Evolutionary conservation across 805 yeast species (phyloP).

Genomic region (Kodamaea fukazawae): DNA sequence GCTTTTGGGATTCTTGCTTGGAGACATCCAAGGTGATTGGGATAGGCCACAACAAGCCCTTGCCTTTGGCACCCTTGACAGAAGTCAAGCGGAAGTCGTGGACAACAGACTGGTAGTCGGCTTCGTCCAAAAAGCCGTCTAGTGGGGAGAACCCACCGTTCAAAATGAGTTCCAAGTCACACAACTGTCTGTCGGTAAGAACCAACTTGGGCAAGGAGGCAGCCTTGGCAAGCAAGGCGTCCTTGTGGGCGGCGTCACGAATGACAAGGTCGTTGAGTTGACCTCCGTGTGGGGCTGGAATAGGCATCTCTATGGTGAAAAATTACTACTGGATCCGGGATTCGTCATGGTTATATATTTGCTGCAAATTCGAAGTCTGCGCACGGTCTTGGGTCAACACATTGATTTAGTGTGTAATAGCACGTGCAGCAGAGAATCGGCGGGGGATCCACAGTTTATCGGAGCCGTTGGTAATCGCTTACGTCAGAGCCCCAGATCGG

Average conservation of each 20-base stretch:
- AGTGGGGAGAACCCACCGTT: constrained; percentile 94
- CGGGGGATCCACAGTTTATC: no score
- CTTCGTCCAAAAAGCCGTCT: constrained; percentile 62
- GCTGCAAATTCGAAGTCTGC: neutral
- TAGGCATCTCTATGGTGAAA: constrained; percentile 45
- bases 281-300: constrained; percentile 87
- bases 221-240: constrained; percentile 57
- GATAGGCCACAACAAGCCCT: constrained; percentile 83
- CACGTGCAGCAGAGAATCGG: neutral
- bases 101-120: constrained; percentile 68
- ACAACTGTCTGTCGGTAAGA: constrained; percentile 83
- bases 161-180: constrained; percentile 87
- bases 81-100: constrained; percentile 65
- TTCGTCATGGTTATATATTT: neutral
- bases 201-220: constrained; percentile 45
- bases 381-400: neutral
- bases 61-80: constrained; percentile 29
- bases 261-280: constrained; percentile 76
- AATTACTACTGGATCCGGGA: neutral
- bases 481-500: no score
- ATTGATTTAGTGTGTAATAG: neutral
- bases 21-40: constrained; percentile 87
- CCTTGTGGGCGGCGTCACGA: constrained; percentile 68
- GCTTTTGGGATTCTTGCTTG: constrained; percentile 43
- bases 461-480: no score